Conservation (phyloP, 1,284 basidiomycete species). For the Hypsizygus ulmarius region DNA sequence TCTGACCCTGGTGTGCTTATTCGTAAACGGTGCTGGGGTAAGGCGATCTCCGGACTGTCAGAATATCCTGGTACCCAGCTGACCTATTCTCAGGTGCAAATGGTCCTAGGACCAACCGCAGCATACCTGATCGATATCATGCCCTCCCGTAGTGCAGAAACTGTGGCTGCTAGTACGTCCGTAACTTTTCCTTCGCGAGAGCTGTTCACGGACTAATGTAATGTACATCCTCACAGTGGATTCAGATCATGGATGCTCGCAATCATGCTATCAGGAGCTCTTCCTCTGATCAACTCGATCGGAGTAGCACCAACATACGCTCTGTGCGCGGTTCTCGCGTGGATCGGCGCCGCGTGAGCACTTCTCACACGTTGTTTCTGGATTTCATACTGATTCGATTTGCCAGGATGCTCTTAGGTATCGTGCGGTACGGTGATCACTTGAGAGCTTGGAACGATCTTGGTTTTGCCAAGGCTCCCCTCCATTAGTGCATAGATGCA, state of each 20-base stretch:
- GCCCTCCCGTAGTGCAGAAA: conserved; percentile 38
- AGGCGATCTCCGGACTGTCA: neutral
- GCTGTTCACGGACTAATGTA: neutral
- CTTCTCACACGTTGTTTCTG: neutral
- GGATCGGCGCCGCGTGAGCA: conserved; percentile 6
- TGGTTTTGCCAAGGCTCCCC: conserved; percentile 1
- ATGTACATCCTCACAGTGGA: conserved; percentile 5
- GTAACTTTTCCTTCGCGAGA: conserved; percentile 2
- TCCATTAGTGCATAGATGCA: neutral
- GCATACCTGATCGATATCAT: conserved; percentile 28
- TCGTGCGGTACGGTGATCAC: conserved; percentile 4
- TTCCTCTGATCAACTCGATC: conserved; percentile 21
- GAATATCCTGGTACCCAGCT: neutral
- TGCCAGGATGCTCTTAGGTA: neutral
- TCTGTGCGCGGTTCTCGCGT: conserved; percentile 10
- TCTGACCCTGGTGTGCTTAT: conserved; percentile 26
- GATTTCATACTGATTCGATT: neutral
- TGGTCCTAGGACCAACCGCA: conserved; percentile 22
- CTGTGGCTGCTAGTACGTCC: conserved; percentile 26
- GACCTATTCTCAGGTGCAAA: conserved; percentile 16
- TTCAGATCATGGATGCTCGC: conserved; percentile 21
- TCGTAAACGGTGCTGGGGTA: conserved; percentile 28
- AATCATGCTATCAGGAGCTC: conserved; percentile 15
- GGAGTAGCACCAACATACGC: conserved; percentile 12
- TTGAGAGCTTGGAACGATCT: conserved; percentile 6